Base-by-base conservation (phyloP, 352 stramenopile species). In the Phytophthora crassamura region DNA sequence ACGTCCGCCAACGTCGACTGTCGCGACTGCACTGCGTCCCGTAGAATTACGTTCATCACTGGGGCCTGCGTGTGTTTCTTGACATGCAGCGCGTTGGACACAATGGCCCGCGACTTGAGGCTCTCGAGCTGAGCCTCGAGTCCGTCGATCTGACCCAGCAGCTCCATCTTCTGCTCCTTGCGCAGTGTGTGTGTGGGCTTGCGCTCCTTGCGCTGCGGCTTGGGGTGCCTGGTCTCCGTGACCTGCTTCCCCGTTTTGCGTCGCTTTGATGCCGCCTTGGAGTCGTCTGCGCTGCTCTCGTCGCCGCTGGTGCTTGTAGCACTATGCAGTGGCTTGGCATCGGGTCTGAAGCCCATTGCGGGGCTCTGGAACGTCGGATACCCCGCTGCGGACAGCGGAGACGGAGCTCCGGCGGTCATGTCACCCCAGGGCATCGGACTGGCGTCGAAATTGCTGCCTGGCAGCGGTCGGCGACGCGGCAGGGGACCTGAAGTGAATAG, bases 61-160 rank as follows among this genome's bases (percentile, higher is more conserved):
- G 69, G 64, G 0, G 69, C 69, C 40, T 77, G 69, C 1, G 64
- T 77, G 34, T 67, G 60, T 15, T 70, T 69, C 54, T 73, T 67
- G 39, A 77, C 69, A 11, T 77, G 69, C 11, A 77, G 46, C n/a
- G 64, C 58, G 14, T 72, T 72, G 28, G 68, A 67, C 11, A 77
- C 65, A 32, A 77, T 65, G 15, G 69, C 69, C 51, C 74, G 64
- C 9, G 69, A 63, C 50, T 74, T 77, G 59, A 77, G 59, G 35
- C 50, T 77, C 28, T 77, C 65, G 14, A 77, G 55, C 51, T 74
- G 55, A 12, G 30, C 22, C 45, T 77, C 43, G 9, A 77, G 28
- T 30, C 60, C 43, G 4, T 60, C 55, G 16, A 77, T 64, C 25
- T 77, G 53, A 11, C 18, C 46, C 47, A 74, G 25, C 14, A 77